Evolutionary conservation across 2,329 filamentous ascomycete genomes (phyloP), one percentile per base, ranked within the genome.

Genomic region (Colletotrichum australisinense): DNA sequence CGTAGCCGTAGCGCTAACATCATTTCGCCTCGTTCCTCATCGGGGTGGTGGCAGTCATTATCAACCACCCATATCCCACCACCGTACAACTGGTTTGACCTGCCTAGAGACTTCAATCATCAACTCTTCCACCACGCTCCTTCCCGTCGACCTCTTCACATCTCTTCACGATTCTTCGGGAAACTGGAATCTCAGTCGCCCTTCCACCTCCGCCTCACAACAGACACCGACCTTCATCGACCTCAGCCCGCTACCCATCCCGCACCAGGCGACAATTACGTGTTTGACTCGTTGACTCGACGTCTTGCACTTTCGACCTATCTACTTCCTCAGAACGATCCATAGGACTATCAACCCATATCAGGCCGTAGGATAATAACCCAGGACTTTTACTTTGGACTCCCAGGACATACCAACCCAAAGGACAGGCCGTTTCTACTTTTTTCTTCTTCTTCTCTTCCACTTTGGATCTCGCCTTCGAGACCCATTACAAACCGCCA

Each of bases 251-350:
- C 26, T 52, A 38, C 63, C 30, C 26, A 30, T 63, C 65, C 58
- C 32, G 52, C 14, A 28, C 3, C n/a, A 46, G 72, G 58, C 71
- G 53, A 72, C 52, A 60, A 60, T 8, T 32, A 67, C 38, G 38
- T 72, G 63, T 72, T 85, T 85, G 85, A 87, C 83, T 85, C 84
- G 84, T 88, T 87, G 81, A 86, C 81, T 88, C 86, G 87, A 86
- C 81, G 81, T 83, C 86, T 82, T 78, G 57, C 81, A 79, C 76
- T 76, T 77, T 42, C 73, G 66, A 73, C 52, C 19, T 55, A 49
- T 67, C 14, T 11, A 49, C 42, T 22, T 49, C 42, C 42, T 46
- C 42, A 38, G 57, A 58, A 55, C 72, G 73, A 74, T 66, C 74
- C 72, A 75, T 67, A 74, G 69, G 63, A 76, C 74, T 64, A 38